Evolutionary conservation across 2,329 filamentous ascomycete genomes (phyloP).

Genomic region (Chrysoporthe puriensis): DNA sequence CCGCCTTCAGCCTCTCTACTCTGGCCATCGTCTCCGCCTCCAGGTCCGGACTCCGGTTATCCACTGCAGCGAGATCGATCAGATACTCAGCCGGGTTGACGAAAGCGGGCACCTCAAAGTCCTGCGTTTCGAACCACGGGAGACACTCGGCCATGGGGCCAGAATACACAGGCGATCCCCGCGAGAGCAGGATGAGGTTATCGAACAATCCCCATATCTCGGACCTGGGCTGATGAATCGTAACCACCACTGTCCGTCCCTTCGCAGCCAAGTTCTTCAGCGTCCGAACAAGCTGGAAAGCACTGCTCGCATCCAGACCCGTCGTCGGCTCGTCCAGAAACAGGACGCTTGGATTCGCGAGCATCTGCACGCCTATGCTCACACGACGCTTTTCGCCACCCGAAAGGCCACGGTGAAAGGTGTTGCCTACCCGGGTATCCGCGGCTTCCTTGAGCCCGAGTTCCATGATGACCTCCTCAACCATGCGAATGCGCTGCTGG

Average conservation of each 20-base stretch:
- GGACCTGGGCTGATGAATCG: conserved; percentile 77
- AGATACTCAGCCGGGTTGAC: conserved; percentile 79
- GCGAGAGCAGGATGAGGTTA: conserved; percentile 69
- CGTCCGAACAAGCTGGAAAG: conserved; percentile 73
- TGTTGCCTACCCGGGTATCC: conserved; percentile 72
- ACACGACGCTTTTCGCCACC: conserved; percentile 78
- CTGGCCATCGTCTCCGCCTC: conserved; percentile 63
- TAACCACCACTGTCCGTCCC: conserved; percentile 72
- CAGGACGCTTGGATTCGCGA: conserved; percentile 77
- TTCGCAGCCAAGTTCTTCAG: conserved; percentile 69
- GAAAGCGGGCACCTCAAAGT: conserved; percentile 67
- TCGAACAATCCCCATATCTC: conserved; percentile 82
- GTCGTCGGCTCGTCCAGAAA: conserved; percentile 83
- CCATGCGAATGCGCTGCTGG: conserved; percentile 63
- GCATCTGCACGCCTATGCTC: conserved; percentile 76
- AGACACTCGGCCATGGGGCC: conserved; percentile 62
- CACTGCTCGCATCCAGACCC: conserved; percentile 76
- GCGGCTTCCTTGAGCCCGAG: conserved; percentile 78
- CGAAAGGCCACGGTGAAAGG: conserved; percentile 73
- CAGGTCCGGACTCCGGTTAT: conserved; percentile 69
- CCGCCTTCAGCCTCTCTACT: conserved; percentile 62
- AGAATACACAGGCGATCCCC: conserved; percentile 70
- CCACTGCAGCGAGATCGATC: conserved; percentile 74
- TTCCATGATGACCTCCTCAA: conserved; percentile 78
- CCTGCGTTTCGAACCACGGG: conserved; percentile 64